These are phyloP conservation scores for Phyllosticta paracitricarpa DNA, from an alignment of 2,329 filamentous ascomycete species.

Conservation along the genomic window DNA sequence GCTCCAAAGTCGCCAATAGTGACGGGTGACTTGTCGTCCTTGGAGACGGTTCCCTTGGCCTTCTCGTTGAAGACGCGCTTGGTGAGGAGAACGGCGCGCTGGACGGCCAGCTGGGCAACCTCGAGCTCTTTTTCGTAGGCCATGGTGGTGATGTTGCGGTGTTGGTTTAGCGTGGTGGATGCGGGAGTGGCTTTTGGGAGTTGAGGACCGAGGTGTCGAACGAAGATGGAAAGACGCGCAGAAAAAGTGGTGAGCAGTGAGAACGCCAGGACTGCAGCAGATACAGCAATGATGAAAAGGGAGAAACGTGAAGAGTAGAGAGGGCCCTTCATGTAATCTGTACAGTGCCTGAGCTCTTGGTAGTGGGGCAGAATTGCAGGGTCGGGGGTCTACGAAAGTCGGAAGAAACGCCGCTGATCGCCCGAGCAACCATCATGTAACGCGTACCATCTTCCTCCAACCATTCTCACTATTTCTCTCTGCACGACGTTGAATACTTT, in stretches of 20 bases:
- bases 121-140: conserved; percentile 67
- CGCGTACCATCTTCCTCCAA: not conserved
- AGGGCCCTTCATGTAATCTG: conserved; percentile 8
- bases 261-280: conserved; percentile 20
- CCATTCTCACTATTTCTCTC: not conserved
- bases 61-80: conserved; percentile 76
- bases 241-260: conserved; percentile 12
- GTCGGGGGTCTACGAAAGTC: not conserved
- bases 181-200: conserved; percentile 11
- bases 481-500: not conserved
- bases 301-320: conserved; percentile 14
- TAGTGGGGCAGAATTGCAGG: conserved; percentile 9
- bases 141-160: conserved; percentile 22
- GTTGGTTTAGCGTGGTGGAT: conserved; percentile 6
- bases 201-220: conserved; percentile 10
- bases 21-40: conserved; percentile 92
- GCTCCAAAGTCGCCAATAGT: conserved; percentile 98
- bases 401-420: conserved; percentile 6
- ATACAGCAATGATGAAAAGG: conserved; percentile 19
- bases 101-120: conserved; percentile 79
- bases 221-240: conserved; percentile 15
- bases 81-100: conserved; percentile 67
- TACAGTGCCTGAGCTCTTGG: conserved; percentile 1
- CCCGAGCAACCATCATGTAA: conserved; percentile 2
- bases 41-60: conserved; percentile 87